A percentile compares a stretch with the other conserved stretches of the same genome.
Conservation (phyloP, 192 early-diverging fungal species). For the Backusella macrospora region DNA sequence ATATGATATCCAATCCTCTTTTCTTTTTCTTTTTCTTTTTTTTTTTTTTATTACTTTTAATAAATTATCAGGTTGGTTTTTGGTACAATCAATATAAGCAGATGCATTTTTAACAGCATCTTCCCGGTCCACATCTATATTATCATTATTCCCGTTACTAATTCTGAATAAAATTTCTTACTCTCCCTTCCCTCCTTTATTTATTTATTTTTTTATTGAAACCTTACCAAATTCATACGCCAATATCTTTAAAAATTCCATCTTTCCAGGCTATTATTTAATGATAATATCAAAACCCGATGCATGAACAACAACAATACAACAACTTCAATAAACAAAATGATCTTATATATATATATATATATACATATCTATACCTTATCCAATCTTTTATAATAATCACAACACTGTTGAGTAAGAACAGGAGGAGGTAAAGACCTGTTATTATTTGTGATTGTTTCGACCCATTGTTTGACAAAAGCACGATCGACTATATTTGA, state of each 20-base stretch:
- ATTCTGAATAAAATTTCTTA: no score
- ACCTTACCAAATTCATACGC: slow-evolving; percentile 16
- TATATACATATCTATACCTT: slow-evolving; percentile 13
- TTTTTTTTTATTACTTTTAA: no score
- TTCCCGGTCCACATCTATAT: slow-evolving; percentile 47
- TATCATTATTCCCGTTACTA: no score
- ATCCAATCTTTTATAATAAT: slow-evolving; percentile 20
- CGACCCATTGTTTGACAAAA: slow-evolving; percentile 1
- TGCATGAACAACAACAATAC: no score
- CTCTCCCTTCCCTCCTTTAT: background rate
- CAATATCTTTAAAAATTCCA: slow-evolving; percentile 8
- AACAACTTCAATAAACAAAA: no score
- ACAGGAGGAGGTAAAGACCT: slow-evolving; percentile 10
- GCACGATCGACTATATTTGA: slow-evolving; percentile 10
- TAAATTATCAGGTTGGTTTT: slow-evolving; percentile 19
- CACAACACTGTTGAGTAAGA: slow-evolving; percentile 16
- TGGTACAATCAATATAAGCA: slow-evolving; percentile 30
- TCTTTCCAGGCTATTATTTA: background rate
- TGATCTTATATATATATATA: no score
- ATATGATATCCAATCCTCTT: slow-evolving; percentile 17
- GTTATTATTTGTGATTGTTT: slow-evolving; percentile 16
- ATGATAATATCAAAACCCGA: no score
- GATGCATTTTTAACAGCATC: slow-evolving; percentile 34
- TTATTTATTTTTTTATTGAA: background rate
- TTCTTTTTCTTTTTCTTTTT: no score